A percentile compares a stretch with the other conserved stretches of the same genome.
phyloP scores from a whole-genome alignment of 176 grass and related monocot genomes.

The Carex myosuroides region DNA sequence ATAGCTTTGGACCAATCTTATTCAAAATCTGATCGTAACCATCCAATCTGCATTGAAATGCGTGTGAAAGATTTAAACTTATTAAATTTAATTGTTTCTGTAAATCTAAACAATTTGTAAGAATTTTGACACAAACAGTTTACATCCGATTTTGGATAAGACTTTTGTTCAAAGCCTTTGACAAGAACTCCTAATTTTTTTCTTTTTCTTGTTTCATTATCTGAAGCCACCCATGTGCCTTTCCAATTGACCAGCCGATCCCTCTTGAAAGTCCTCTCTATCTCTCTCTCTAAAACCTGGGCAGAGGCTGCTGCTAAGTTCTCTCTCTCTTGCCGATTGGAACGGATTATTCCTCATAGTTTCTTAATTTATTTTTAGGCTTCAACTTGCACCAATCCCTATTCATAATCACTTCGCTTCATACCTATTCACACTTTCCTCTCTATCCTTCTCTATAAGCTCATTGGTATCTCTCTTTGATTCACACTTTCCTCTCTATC shows the following conservation, averaged over 20 bases:
- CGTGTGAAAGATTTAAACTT: too few species aligned
- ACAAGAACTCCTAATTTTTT: too few species aligned
- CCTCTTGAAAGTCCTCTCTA: neutral
- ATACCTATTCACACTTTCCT: neutral
- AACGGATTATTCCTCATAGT: neutral
- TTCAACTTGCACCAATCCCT: neutral
- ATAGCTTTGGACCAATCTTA: too few species aligned
- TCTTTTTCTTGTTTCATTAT: neutral
- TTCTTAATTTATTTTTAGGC: neutral
- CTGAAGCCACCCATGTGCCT: slow-evolving; percentile 4
- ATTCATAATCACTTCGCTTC: neutral
- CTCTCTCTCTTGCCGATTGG: slow-evolving; percentile 8
- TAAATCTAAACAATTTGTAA: too few species aligned
- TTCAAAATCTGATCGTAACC: too few species aligned
- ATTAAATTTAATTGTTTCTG: too few species aligned
- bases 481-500: neutral
- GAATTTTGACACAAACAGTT: too few species aligned
- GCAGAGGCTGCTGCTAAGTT: neutral
- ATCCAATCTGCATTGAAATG: too few species aligned
- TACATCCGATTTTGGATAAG: too few species aligned
- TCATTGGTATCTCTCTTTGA: neutral
- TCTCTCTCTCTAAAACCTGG: neutral
- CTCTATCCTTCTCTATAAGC: neutral
- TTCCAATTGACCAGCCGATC: slow-evolving; percentile 9
- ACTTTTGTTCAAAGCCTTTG: too few species aligned